A percentile compares a stretch with the other conserved stretches of the same genome.
phyloP scores from a whole-genome alignment of 140 eudicot genomes.

The Anethum foeniculum region DNA sequence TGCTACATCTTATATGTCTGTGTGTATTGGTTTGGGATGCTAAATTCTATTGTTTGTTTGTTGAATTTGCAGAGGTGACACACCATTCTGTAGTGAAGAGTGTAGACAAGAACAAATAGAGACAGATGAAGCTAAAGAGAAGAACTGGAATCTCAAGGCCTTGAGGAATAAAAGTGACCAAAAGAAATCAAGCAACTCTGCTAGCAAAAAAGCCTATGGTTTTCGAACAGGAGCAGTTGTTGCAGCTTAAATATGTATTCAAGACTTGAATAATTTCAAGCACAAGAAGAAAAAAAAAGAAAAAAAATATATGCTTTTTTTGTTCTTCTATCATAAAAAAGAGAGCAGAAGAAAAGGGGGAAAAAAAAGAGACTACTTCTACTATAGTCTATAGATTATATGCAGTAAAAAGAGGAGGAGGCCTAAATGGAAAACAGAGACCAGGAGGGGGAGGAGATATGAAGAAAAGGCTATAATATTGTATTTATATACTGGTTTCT shows the following conservation, averaged over 20 bases:
- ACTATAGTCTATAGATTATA: neutral
- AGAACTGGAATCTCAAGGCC: slow-evolving; percentile 38
- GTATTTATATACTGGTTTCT: neutral
- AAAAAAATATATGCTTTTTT: neutral
- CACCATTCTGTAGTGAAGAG: slow-evolving; percentile 76
- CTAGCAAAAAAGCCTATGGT: slow-evolving; percentile 31
- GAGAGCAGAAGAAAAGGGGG: neutral
- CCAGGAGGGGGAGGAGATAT: neutral
- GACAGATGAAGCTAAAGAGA: slow-evolving; percentile 56
- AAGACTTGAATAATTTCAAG: neutral
- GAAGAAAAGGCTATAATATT: neutral
- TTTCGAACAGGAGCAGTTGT: slow-evolving; percentile 38
- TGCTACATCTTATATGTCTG: too few species aligned
- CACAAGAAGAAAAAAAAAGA: neutral
- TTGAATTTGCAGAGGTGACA: slow-evolving; percentile 53
- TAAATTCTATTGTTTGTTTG: neutral
- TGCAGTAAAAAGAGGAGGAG: neutral
- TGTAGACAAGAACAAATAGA: slow-evolving; percentile 70
- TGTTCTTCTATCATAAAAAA: neutral
- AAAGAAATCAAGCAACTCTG: slow-evolving; percentile 32
- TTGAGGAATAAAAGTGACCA: slow-evolving; percentile 45
- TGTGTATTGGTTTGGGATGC: neutral
- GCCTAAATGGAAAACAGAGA: neutral
- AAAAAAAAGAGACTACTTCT: neutral
- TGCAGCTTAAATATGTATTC: slow-evolving; percentile 29